Evolutionary conservation across 1,284 basidiomycete species (phyloP).

Genomic region (Coriolopsis trogii): DNA sequence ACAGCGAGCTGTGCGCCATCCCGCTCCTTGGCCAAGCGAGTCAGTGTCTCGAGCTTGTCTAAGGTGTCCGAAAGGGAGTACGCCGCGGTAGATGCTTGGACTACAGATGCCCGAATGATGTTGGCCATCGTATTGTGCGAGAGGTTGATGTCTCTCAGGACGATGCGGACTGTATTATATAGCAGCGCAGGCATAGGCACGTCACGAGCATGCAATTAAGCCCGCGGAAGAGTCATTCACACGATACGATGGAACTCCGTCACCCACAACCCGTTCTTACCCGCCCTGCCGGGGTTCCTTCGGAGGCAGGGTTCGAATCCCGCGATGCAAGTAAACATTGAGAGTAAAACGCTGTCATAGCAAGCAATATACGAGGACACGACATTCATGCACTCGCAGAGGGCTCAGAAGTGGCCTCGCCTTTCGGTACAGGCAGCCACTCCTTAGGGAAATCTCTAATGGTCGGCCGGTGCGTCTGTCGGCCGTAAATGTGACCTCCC

Average conservation of each 20-base stretch:
- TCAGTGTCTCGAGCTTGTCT: slow-evolving; percentile 56
- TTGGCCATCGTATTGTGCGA: slow-evolving; percentile 15
- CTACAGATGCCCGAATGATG: slow-evolving; percentile 50
- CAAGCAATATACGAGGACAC: slow-evolving; percentile 5
- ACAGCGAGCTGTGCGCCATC: slow-evolving; percentile 61
- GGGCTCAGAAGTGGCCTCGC: slow-evolving; percentile 9
- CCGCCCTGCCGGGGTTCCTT: not conserved
- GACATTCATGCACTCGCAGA: slow-evolving; percentile 20
- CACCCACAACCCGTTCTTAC: slow-evolving; percentile 6
- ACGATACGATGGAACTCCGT: slow-evolving; percentile 9
- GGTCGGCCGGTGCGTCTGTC: slow-evolving; percentile 59
- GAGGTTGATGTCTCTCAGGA: slow-evolving; percentile 5
- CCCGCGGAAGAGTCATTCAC: slow-evolving; percentile 8
- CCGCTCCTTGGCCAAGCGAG: slow-evolving; percentile 51
- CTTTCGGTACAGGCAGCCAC: slow-evolving; percentile 61
- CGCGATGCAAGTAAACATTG: not conserved
- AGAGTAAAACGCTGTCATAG: slow-evolving; percentile 4
- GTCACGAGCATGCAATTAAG: slow-evolving; percentile 4
- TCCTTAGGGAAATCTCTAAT: slow-evolving; percentile 80
- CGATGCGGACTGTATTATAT: too few relatives aligned
- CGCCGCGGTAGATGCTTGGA: slow-evolving; percentile 55
- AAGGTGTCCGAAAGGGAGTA: slow-evolving; percentile 58
- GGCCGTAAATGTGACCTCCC: slow-evolving; percentile 64
- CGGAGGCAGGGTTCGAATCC: not conserved
- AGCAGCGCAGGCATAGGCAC: too few relatives aligned